Evolutionary conservation across 2,329 filamentous ascomycete genomes (phyloP).

Genomic region (Plenodomus tracheiphilus): DNA sequence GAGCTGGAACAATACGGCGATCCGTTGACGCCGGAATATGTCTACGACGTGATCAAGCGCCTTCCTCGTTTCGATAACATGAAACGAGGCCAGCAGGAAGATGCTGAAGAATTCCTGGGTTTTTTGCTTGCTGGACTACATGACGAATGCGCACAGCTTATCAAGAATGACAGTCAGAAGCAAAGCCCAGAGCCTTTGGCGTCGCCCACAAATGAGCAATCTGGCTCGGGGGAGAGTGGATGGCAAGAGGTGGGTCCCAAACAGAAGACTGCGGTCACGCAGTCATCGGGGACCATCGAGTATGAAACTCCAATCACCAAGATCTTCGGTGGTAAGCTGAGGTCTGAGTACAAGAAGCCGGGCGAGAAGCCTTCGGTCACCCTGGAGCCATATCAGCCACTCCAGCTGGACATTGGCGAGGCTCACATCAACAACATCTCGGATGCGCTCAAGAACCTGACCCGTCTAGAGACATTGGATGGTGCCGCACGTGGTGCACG

Average conservation of each 20-base stretch:
- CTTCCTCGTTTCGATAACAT: constrained; percentile 89
- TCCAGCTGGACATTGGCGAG: constrained; percentile 92
- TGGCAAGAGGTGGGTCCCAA: constrained; percentile 96
- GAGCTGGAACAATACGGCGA: constrained; percentile 91
- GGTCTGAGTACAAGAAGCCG: constrained; percentile 85
- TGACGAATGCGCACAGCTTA: constrained; percentile 83
- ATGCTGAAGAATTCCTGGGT: constrained; percentile 94
- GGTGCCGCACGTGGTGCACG: constrained; percentile 78
- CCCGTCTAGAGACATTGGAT: constrained; percentile 79
- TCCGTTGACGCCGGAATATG: constrained; percentile 88
- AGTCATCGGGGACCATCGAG: constrained; percentile 75
- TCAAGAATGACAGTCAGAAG: constrained; percentile 56
- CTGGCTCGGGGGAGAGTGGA: constrained; percentile 61
- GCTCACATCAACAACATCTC: constrained; percentile 86
- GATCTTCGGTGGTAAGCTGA: constrained; percentile 89
- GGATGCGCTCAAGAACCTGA: constrained; percentile 84
- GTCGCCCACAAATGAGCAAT: constrained; percentile 51
- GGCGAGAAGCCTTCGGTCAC: constrained; percentile 90
- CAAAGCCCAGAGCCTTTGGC: constrained; percentile 32
- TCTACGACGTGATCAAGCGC: constrained; percentile 88
- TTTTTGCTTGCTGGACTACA: constrained; percentile 91
- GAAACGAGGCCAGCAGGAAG: constrained; percentile 95
- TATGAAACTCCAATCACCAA: constrained; percentile 84
- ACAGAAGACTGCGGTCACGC: constrained; percentile 83
- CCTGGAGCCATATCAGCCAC: constrained; percentile 87